A percentile compares a stretch with the other conserved stretches of the same genome.
Conservation (phyloP, 768 basidiomycete species). For the Boletus rex-veris region DNA sequence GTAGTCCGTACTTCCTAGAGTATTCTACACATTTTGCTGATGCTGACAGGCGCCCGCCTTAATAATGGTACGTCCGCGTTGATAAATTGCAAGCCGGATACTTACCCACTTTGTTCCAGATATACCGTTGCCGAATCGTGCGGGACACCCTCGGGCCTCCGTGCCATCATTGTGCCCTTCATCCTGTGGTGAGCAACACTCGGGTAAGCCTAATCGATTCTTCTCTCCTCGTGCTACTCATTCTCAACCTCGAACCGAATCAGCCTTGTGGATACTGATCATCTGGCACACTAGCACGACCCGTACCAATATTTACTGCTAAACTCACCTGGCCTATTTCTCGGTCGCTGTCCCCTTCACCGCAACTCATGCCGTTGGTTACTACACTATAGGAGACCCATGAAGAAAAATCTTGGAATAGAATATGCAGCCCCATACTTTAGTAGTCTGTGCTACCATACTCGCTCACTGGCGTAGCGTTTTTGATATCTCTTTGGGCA, state of each 20-base stretch:
- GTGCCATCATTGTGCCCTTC: slow-evolving; percentile 3
- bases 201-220: background rate
- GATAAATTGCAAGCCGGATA: too few relatives aligned
- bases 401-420: too few relatives aligned
- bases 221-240: background rate
- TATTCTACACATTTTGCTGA: too few relatives aligned
- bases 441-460: too few relatives aligned
- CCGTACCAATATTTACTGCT: background rate
- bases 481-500: background rate
- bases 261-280: slow-evolving; percentile 4
- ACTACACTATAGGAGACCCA: background rate
- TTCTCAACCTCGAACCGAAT: background rate
- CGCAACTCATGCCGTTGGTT: background rate
- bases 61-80: too few relatives aligned
- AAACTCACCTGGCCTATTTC: slow-evolving; percentile 6
- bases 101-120: slow-evolving; percentile 9
- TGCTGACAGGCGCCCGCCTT: too few relatives aligned
- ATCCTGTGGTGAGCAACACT: slow-evolving; percentile 13
- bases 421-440: background rate
- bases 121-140: slow-evolving; percentile 24
- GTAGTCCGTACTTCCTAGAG: too few relatives aligned
- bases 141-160: slow-evolving; percentile 26
- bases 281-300: background rate
- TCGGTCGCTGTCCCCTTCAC: background rate
- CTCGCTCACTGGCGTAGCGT: background rate